A percentile compares a stretch with the other conserved stretches of the same genome.
These are phyloP conservation scores for Astragalus glycyphyllos DNA, from an alignment of 306 rosid species.

Conservation along the genomic window DNA sequence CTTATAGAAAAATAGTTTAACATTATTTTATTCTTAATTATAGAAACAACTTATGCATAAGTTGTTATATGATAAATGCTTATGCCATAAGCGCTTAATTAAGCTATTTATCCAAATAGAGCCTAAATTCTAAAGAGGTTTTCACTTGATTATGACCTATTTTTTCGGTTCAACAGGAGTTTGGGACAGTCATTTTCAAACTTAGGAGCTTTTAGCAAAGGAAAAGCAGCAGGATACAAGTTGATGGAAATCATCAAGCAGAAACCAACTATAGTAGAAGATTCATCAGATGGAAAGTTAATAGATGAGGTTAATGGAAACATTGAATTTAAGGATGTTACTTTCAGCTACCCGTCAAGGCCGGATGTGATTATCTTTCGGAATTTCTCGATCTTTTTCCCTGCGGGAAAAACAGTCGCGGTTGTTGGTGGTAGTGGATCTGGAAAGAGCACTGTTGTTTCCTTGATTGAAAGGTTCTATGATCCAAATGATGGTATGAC, in stretches of 20 bases:
- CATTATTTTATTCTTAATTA: too few relatives aligned
- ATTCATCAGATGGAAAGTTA: conserved; percentile 71
- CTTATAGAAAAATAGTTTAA: too few relatives aligned
- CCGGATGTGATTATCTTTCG: conserved; percentile 86
- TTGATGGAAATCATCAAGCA: conserved; percentile 95
- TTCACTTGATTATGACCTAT: conserved; percentile 12
- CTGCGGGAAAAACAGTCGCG: conserved; percentile 94
- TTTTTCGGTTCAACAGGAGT: conserved; percentile 69
- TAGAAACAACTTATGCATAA: too few relatives aligned
- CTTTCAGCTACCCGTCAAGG: conserved; percentile 94
- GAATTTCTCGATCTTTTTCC: conserved; percentile 85
- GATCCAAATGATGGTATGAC: conserved; percentile 89
- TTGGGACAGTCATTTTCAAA: conserved; percentile 98
- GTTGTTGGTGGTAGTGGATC: conserved; percentile 99
- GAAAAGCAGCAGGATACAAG: conserved; percentile 92
- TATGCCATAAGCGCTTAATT: too few relatives aligned
- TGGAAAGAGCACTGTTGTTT: conserved; percentile 96
- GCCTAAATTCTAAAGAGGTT: background rate
- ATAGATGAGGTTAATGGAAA: conserved; percentile 76
- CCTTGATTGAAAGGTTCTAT: conserved; percentile 93
- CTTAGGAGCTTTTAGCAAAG: conserved; percentile 97
- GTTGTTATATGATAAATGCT: too few relatives aligned
- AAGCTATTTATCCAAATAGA: too few relatives aligned
- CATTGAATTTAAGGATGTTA: conserved; percentile 86
- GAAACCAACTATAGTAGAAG: conserved; percentile 83